Percentiles rank a stretch among this genome's conserved stretches.
phyloP scores from a whole-genome alignment of 2,329 filamentous ascomycete genomes.

The Exophiala mesophila region DNA sequence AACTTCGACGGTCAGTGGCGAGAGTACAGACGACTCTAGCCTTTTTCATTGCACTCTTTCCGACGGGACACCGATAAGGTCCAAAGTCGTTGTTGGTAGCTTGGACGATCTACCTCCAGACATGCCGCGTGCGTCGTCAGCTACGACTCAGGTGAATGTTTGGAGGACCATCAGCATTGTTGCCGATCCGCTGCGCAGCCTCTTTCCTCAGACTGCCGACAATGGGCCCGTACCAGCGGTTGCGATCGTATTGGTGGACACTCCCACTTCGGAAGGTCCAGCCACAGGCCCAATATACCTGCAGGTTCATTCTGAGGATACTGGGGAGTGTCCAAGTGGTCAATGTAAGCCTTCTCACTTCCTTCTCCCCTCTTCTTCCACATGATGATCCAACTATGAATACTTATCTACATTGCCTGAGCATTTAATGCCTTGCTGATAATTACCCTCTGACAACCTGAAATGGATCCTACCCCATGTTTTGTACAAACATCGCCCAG shows the following conservation, averaged over 20 bases:
- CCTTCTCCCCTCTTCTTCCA: constrained; percentile 31
- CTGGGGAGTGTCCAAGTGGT: constrained; percentile 79
- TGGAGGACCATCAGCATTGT: constrained; percentile 59
- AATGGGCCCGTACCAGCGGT: constrained; percentile 71
- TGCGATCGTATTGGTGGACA: constrained; percentile 41
- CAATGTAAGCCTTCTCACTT: constrained; percentile 77
- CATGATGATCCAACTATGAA: constrained; percentile 82
- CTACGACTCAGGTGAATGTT: background rate
- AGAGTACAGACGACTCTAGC: constrained; percentile 20
- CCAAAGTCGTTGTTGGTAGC: constrained; percentile 36
- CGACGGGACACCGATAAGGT: constrained; percentile 35
- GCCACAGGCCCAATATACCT: constrained; percentile 51
- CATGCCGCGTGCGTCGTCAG: background rate
- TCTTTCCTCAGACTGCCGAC: constrained; percentile 70
- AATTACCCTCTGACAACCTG: constrained; percentile 83
- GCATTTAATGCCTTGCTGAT: constrained; percentile 74
- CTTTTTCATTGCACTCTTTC: constrained; percentile 25
- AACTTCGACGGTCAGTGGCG: background rate
- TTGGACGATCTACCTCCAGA: constrained; percentile 34
- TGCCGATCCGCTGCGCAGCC: constrained; percentile 55
- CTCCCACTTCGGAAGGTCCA: constrained; percentile 29
- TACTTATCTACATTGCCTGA: constrained; percentile 99
- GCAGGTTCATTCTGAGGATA: constrained; percentile 78
- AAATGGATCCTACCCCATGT: constrained; percentile 39
- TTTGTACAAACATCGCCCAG: no score